Conservation (phyloP, 805 yeast genomes). For the Saccharomycopsis lassenensis region DNA sequence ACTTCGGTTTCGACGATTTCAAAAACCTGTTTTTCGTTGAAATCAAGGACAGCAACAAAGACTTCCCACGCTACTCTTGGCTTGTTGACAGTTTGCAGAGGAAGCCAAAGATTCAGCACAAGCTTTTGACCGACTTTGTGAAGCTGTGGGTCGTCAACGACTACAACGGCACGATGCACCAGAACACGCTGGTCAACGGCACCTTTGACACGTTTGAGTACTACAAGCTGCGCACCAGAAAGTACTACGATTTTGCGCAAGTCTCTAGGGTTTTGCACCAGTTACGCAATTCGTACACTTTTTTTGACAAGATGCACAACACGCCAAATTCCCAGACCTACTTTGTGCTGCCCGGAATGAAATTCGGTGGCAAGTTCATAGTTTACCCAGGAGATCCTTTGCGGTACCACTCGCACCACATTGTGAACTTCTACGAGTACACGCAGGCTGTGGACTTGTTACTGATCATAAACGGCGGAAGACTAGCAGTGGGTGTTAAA, state of each 20-base stretch:
- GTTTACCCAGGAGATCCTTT: constrained; percentile 95
- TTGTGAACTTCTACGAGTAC: constrained; percentile 39
- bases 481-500: constrained; percentile 87
- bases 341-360: constrained; percentile 68
- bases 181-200: background rate
- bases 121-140: constrained; percentile 1
- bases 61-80: constrained; percentile 13
- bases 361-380: constrained; percentile 83
- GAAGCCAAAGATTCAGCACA: constrained; percentile 3
- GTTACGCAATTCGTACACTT: constrained; percentile 14
- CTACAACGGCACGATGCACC: too few relatives aligned
- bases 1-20: constrained; percentile 6
- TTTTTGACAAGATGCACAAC: constrained; percentile 16
- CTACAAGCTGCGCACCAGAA: too few relatives aligned
- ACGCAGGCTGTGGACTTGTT: constrained; percentile 44
- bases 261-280: background rate
- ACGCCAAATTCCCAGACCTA: constrained; percentile 27
- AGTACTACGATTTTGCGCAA: background rate
- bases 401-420: constrained; percentile 78
- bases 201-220: background rate
- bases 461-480: constrained; percentile 70
- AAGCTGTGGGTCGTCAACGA: constrained; percentile 5
- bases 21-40: constrained; percentile 10
- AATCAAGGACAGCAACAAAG: constrained; percentile 6
- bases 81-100: constrained; percentile 8